Base-by-base conservation (phyloP, 495 filamentous ascomycete species). In the Penicillium desertorum region DNA sequence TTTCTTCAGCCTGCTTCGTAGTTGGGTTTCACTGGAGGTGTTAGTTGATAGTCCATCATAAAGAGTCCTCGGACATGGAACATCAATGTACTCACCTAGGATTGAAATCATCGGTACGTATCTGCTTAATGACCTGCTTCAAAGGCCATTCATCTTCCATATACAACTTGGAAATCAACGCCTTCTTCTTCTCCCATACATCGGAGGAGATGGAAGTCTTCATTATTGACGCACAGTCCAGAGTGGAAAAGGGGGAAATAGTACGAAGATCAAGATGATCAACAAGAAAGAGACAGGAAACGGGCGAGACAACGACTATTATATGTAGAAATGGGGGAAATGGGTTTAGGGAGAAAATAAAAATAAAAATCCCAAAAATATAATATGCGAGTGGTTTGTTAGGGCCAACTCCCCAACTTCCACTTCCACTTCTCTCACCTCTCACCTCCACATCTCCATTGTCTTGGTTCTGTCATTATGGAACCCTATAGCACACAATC, bases 141-240 rank as follows among this genome's bases (percentile, higher is more conserved):
- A 80, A 64, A 4, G 77, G 75, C 75, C 74, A 79, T 71, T 77
- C 75, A 42, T 80, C 75, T 23, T 78, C 75, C 63, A 77, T 79
- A 56, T 80, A 80, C 41, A 80, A 61, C 32, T 71, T 70, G 39
- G 75, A 69, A 56, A 80, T 80, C 57, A 79, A 58, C 7, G 69
- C 71, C 54, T 77, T 80, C 66, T 79, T 79, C 61, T 70, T 75
- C 65, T 80, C 76, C 77, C 77, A 80, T 22, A 77, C 73, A 53
- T 80, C 75, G 1, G 76, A 75, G 4, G 77, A 71, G 39, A 80
- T 78, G 12, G 75, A 73, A 46, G 70, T 77, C 65, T 79, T 79
- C 76, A 79, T 79, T 17, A 29, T 66, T 51, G 45, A 44, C 25
- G 22, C 51, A 44, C 50, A 41, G 50, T 52, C 49, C 50, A 52